Evolutionary conservation across 2,329 filamentous ascomycete species (phyloP).

Genomic region (Colletotrichum liaoningense): DNA sequence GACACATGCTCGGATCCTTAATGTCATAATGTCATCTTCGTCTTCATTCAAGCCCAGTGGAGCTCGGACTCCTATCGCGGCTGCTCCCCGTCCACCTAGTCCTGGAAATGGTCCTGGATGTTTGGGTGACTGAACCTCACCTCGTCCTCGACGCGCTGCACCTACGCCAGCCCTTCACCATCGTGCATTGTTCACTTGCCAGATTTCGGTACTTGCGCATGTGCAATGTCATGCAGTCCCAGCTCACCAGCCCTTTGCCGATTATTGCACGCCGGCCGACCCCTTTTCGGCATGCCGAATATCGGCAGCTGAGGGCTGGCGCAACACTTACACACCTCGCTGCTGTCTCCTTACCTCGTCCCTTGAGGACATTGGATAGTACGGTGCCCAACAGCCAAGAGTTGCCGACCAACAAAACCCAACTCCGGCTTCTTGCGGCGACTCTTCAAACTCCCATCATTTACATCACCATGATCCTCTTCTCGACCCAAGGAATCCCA

Average conservation of each 20-base stretch:
- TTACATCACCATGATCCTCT: slow-evolving; percentile 6
- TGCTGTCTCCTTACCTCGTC: neutral
- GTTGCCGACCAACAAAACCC: neutral
- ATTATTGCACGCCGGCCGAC: neutral
- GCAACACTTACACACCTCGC: slow-evolving; percentile 5
- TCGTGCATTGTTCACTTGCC: slow-evolving; percentile 10
- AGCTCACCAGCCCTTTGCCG: neutral
- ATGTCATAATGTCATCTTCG: neutral
- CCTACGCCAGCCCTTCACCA: neutral
- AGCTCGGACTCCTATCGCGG: neutral
- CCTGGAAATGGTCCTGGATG: neutral
- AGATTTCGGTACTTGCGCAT: slow-evolving; percentile 26
- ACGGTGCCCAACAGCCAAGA: neutral
- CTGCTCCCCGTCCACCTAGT: neutral
- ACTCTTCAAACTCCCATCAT: slow-evolving; percentile 1
- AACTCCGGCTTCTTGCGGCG: neutral
- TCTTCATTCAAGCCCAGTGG: neutral
- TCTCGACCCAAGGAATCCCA: neutral
- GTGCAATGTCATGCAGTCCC: slow-evolving; percentile 26
- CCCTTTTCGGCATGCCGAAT: slow-evolving; percentile 18
- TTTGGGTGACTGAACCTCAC: slow-evolving; percentile 1
- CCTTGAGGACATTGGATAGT: neutral
- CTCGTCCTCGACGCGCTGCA: neutral
- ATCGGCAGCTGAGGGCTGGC: neutral
- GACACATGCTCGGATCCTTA: neutral